Conservation (phyloP, 345 rosid genomes). For the Eucalyptus pauciflora region DNA sequence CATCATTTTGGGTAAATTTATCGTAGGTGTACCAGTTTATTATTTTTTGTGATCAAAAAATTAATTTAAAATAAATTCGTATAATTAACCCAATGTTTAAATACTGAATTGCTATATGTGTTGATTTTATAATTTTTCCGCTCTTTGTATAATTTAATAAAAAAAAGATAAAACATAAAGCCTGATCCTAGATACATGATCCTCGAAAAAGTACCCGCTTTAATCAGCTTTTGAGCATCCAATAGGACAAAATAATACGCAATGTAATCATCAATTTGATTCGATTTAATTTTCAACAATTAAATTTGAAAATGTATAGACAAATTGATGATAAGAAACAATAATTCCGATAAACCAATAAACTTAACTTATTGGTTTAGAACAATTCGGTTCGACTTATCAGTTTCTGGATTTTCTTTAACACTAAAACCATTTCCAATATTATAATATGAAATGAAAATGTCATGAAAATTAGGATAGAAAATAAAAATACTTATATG, state of each 20-base stretch:
- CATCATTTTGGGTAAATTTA: accelerated
- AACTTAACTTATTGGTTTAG: background rate
- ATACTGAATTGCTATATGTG: no score
- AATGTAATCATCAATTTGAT: background rate
- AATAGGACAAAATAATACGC: background rate
- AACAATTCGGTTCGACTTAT: background rate
- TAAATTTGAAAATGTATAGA: background rate
- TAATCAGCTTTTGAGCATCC: background rate
- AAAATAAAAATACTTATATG: no score
- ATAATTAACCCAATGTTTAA: no score
- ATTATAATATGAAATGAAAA: background rate
- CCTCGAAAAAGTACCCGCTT: background rate
- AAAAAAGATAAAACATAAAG: background rate
- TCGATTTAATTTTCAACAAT: background rate
- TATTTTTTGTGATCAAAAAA: no score
- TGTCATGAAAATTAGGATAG: background rate
- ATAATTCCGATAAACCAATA: background rate
- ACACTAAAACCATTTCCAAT: background rate
- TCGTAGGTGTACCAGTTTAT: accelerated
- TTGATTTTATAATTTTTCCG: background rate
- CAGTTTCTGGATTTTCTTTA: background rate
- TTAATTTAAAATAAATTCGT: no score
- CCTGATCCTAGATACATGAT: background rate
- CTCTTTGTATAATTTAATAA: no score
- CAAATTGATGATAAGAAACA: background rate